Base-by-base conservation (phyloP, 1,139 yeast species). In the Diutina siamensis region DNA sequence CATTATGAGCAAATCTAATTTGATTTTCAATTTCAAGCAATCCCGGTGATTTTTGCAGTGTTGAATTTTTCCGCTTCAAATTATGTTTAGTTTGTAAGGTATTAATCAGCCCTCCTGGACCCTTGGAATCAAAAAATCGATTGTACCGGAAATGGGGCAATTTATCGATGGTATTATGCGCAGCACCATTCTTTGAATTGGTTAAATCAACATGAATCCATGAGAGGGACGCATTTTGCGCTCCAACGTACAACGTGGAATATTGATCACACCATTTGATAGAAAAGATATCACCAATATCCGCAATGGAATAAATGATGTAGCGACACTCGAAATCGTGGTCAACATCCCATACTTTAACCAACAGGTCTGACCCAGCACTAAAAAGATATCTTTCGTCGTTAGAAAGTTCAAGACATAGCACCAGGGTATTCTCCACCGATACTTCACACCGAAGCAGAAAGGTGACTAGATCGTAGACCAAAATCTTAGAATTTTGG, bases 281-380 rank as follows among this genome's bases (percentile, higher is more conserved):
- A 4, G 95, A 83, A 58, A 92, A 89, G 18, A 92, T 83, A 60
- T 92, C 98, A 40, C 98, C 98, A 46, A 92, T 83, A 62, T 92
- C 98, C 41, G 84, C 74, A 17, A 83, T 62, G 0, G 95, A 83
- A 59, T 92, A 92, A 10, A 89, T 76, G 1, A 94, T 82, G 55
- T 83, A 80, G 65, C 42, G 42, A 18, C 25, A 25, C n/a, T 25
- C 32, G 20, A 25, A 25, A 13, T 15, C 10, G 10, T 25, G 28
- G 15, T 38, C 42, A 28, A 85, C 64, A 49, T 82, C 79, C 94
- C 96, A 92, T 0, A 87, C 80, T 56, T 87, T 83, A 31, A 92
- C 83, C 45, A 89, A 66, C 1, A 97, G 87, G 59, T 92, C 98
- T 3, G 94, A 80, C 1, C 95, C 94, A 1, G 94, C 96, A 34